phyloP scores from a whole-genome alignment of 1,139 yeast species.

The Candida sojae region DNA sequence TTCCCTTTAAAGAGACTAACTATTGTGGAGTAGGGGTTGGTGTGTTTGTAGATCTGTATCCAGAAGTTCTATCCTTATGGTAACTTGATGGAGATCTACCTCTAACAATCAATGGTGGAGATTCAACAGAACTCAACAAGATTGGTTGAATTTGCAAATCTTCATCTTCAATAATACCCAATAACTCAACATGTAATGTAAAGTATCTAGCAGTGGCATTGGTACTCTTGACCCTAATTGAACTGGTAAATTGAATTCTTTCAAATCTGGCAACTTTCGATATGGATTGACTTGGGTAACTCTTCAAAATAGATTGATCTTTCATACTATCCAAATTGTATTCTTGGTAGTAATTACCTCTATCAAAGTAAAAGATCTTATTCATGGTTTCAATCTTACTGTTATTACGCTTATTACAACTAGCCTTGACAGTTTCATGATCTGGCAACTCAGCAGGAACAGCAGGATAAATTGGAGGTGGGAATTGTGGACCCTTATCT shows the following conservation, averaged over 20 bases:
- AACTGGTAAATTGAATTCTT: constrained; percentile 66
- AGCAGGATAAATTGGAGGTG: constrained; percentile 60
- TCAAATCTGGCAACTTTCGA: constrained; percentile 67
- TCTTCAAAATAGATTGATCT: constrained; percentile 38
- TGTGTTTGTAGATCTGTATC: constrained; percentile 26
- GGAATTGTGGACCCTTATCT: constrained; percentile 68
- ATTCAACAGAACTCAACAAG: constrained; percentile 45
- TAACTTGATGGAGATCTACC: constrained; percentile 73
- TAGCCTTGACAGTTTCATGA: constrained; percentile 57
- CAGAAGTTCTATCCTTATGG: constrained; percentile 42
- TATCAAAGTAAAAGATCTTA: constrained; percentile 42
- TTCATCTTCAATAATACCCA: constrained; percentile 49
- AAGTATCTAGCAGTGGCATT: constrained; percentile 49
- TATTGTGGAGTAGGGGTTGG: constrained; percentile 9
- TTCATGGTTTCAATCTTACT: constrained; percentile 25
- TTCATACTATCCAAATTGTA: constrained; percentile 27
- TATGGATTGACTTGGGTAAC: constrained; percentile 51
- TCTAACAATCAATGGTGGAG: constrained; percentile 65
- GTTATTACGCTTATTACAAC: constrained; percentile 57
- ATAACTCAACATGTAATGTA: constrained; percentile 54
- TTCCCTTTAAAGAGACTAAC: no score
- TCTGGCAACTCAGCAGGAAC: constrained; percentile 61
- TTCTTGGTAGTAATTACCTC: constrained; percentile 35
- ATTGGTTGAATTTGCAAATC: constrained; percentile 41
- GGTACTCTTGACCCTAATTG: constrained; percentile 56